phyloP scores from a whole-genome alignment of 257 asterid species.

The Handroanthus guayacan region DNA sequence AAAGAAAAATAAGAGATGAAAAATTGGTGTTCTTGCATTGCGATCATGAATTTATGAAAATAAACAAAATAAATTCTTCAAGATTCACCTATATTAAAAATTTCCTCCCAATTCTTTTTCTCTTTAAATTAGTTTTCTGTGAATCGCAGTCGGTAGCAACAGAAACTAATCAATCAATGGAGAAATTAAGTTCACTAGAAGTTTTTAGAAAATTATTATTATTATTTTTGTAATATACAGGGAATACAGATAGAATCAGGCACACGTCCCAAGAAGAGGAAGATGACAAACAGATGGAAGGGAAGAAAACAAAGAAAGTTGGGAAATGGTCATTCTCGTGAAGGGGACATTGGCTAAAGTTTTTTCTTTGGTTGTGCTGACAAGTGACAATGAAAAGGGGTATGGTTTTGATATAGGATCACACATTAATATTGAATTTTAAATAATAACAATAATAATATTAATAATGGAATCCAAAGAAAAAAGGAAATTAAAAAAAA shows the following conservation, averaged over 20 bases:
- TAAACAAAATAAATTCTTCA: no score
- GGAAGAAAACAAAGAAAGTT: constrained; percentile 69
- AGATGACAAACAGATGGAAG: constrained; percentile 66
- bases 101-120: no score
- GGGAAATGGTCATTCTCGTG: constrained; percentile 80
- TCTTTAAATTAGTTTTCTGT: neutral
- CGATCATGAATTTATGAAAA: neutral
- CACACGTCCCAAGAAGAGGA: constrained; percentile 60
- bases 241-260: constrained; percentile 46
- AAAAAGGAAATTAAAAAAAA: no score
- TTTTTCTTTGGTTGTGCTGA: constrained; percentile 25
- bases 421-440: neutral
- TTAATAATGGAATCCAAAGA: no score
- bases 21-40: no score
- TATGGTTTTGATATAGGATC: constrained; percentile 6
- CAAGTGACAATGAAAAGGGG: constrained; percentile 39
- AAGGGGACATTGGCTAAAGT: constrained; percentile 59
- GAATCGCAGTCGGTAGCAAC: neutral
- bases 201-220: constrained; percentile 20
- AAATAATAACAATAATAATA: no score
- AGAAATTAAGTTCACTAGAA: constrained; percentile 28
- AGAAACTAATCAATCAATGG: neutral
- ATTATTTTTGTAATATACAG: no score
- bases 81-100: neutral
- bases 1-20: no score